A percentile compares a stretch with the other conserved stretches of the same genome.
Evolutionary conservation across 2,329 filamentous ascomycete species (phyloP).

Genomic region (Alternaria angustiovoidea): DNA sequence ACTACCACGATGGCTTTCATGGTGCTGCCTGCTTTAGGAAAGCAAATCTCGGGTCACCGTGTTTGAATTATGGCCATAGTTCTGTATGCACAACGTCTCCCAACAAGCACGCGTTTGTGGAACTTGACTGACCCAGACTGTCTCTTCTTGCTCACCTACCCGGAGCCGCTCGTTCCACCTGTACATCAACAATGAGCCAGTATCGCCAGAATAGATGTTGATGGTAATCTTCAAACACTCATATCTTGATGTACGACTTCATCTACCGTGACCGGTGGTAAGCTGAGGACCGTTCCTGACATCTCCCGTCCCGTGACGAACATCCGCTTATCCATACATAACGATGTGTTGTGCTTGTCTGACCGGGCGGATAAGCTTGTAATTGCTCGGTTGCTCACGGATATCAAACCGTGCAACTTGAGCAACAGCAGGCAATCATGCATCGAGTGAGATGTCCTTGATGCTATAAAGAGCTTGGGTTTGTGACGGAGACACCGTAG

Average conservation of each 20-base stretch:
- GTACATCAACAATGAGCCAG: neutral
- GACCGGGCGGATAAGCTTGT: constrained; percentile 9
- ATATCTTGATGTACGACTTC: neutral
- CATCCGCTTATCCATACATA: neutral
- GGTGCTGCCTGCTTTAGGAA: neutral
- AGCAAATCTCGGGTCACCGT: constrained; percentile 8
- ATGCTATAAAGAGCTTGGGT: constrained; percentile 6
- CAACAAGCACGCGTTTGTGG: constrained; percentile 29
- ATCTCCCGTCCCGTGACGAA: neutral
- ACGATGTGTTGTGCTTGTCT: constrained; percentile 1
- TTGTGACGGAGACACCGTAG: neutral
- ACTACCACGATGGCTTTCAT: neutral
- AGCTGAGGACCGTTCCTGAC: neutral
- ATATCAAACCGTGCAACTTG: constrained; percentile 25
- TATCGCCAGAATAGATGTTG: neutral
- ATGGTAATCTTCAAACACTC: neutral
- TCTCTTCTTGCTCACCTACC: constrained; percentile 18
- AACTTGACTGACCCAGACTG: constrained; percentile 10
- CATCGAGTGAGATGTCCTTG: neutral
- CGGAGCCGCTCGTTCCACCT: constrained; percentile 16
- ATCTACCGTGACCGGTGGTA: neutral
- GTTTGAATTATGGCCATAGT: constrained; percentile 5
- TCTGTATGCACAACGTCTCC: constrained; percentile 11
- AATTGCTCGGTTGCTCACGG: constrained; percentile 19
- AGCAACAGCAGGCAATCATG: constrained; percentile 3